These are phyloP conservation scores for Rubroboletus pulcherrimus DNA, from an alignment of 768 basidiomycete genomes.

Conservation along the genomic window DNA sequence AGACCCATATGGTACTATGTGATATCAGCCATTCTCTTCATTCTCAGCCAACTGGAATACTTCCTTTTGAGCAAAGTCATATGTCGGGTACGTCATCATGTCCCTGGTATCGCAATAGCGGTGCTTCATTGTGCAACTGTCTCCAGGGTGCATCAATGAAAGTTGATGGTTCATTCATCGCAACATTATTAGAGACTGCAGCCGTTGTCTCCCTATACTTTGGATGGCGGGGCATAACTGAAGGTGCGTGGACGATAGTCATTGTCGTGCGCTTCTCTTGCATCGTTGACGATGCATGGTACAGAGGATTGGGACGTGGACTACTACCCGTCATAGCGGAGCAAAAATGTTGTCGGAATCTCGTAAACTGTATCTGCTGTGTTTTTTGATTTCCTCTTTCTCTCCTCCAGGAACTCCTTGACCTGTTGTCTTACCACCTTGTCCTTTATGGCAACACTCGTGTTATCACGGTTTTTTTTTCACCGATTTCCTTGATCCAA, in stretches of 20 bases:
- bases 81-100: conserved; percentile 50
- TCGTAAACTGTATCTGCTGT: conserved; percentile 12
- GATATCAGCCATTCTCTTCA: conserved; percentile 70
- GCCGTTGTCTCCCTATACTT: conserved; percentile 64
- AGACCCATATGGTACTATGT: conserved; percentile 79
- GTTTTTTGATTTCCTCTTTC: conserved; percentile 4
- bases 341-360: not conserved
- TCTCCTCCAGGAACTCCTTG: conserved; percentile 2
- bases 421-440: conserved; percentile 3
- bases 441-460: conserved; percentile 4
- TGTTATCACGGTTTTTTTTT: not conserved
- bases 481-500: not conserved
- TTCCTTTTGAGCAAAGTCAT: conserved; percentile 77
- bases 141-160: conserved; percentile 58
- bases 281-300: conserved; percentile 1
- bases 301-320: conserved; percentile 52
- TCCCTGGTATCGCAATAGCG: not conserved
- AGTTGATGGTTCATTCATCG: conserved; percentile 84
- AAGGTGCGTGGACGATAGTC: conserved; percentile 51
- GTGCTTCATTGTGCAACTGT: conserved; percentile 10
- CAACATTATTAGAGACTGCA: conserved; percentile 79
- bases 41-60: conserved; percentile 77
- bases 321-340: conserved; percentile 39
- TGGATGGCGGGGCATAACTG: conserved; percentile 88
- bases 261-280: not conserved